Percentiles rank a stretch among this genome's conserved stretches.
Conservation (phyloP, 2,329 filamentous ascomycete species). For the Aspergillus pseudonomiae region DNA sequence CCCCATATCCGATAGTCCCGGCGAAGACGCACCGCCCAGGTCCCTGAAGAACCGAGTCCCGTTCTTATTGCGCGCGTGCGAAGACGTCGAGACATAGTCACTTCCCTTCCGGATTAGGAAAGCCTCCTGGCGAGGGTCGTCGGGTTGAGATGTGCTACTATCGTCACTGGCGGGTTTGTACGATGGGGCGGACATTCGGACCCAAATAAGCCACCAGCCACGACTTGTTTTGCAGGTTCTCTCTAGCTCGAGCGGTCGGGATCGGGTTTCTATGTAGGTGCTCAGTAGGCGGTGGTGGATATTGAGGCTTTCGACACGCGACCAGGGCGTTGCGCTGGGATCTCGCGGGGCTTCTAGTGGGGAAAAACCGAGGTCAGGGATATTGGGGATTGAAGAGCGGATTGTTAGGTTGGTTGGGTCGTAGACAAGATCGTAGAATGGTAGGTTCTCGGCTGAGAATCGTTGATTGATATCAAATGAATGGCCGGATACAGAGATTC, state of each 20-base stretch:
- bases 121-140: slow-evolving; percentile 39
- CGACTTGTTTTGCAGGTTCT: slow-evolving; percentile 64
- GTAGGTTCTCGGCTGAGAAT: slow-evolving; percentile 35
- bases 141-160: slow-evolving; percentile 12
- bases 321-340: slow-evolving; percentile 43
- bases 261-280: slow-evolving; percentile 57
- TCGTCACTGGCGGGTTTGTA: slow-evolving; percentile 14
- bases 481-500: slow-evolving; percentile 38
- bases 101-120: slow-evolving; percentile 51
- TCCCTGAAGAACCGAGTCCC: slow-evolving; percentile 44
- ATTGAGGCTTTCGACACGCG: slow-evolving; percentile 62
- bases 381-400: slow-evolving; percentile 66
- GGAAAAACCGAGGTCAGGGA: slow-evolving; percentile 56
- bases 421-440: slow-evolving; percentile 64
- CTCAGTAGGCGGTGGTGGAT: slow-evolving; percentile 63
- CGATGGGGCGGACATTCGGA: slow-evolving; percentile 49
- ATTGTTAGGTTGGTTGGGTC: slow-evolving; percentile 62
- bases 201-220: slow-evolving; percentile 71
- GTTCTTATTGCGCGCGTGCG: slow-evolving; percentile 37
- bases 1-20: slow-evolving; percentile 31
- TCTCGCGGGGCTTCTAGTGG: slow-evolving; percentile 14
- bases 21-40: slow-evolving; percentile 39
- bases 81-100: slow-evolving; percentile 36
- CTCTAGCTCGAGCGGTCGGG: slow-evolving; percentile 55
- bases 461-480: slow-evolving; percentile 36